Evolutionary conservation across 2,329 filamentous ascomycete genomes (phyloP), one percentile per base, ranked within the genome.

Genomic region (Juglanconis sp.): DNA sequence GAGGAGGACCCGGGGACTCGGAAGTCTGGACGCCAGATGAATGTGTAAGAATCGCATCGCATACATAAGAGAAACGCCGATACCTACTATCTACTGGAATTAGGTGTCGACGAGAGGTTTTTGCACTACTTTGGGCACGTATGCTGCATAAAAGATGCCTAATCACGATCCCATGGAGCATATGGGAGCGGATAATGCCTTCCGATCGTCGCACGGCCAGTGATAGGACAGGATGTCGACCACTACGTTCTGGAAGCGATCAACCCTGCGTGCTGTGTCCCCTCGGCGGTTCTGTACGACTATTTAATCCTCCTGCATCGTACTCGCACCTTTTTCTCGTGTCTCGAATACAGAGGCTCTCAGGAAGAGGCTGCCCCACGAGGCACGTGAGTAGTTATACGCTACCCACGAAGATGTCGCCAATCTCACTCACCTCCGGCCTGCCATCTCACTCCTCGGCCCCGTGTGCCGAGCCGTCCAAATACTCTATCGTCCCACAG

Each of bases 171-270:
- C 9, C 13, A 4, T 44, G 30, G 38, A 6, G 30, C 31, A 15
- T 51, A 31, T 53, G 42, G 49, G 57, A 24, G 49, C 24, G 42
- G 50, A 51, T 46, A 40, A 35, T 53, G 53, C 47, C 49, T 53
- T 57, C 55, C 55, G 59, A 61, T 61, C 59, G 59, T 58, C 59
- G 55, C 54, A 57, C 59, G 59, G 59, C 54, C 49, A 53, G 24
- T 50, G 42, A 57, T 50, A 52, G 49, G 42, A 55, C 40, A 57
- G 30, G 7, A 40, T 9, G 10, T 48, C n/a, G 44, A 32, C 46
- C 35, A 40, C 13, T 15, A 53, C 8, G n/a, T 32, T 56, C 17
- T 53, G 42, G 40, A 46, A 30, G 56, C 38, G 38, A 46, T 38
- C 42, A 42, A 48, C 56, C 40, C 56, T 44, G 48, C 53, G 30